Base-by-base conservation (phyloP, 2,329 filamentous ascomycete genomes). In the Neofusicoccum kwambonambiense region DNA sequence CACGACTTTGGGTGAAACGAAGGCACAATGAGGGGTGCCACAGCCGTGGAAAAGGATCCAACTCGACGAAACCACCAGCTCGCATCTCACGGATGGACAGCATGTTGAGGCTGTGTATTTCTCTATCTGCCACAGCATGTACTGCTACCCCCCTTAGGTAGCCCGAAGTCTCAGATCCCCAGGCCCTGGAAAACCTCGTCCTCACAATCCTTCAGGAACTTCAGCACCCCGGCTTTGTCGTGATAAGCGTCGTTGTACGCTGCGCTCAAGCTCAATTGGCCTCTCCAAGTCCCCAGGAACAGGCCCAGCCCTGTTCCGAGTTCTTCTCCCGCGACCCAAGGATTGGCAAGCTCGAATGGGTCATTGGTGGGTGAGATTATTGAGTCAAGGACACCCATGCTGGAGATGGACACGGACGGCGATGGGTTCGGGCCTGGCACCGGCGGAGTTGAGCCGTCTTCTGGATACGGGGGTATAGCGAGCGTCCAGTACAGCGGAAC, bases 241-340 rank as follows among this genome's bases (percentile, higher is more conserved):
- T 81, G 78, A 79, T 78, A 82, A 0, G 78, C 78, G 63, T 81
- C 76, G 63, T 82, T 81, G 31, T 77, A 82, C 4, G 75, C 79
- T 8, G 72, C 75, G 56, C 78, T 82, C 19, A 82, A 65, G 0
- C 69, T 73, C 49, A 82, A n/a, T 39, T 68, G 65, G 0, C 74
- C 77, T 3, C 72, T 69, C 62, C 75, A 81, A 0, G 76, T 80
- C 0, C 76, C 79, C 17, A 82, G 65, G 42, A 79, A 82, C n/a
- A 82, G n/a, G 0, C 70, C 77, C n/a, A 68, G 27, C 3, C 67
- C 65, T 7, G 64, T 81, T 0, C 78, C 73, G 1, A 82, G 69
- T 64, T 82, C 80, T 63, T 82, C 80, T 0, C 80, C 80, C 0
- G 79, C 81, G 0, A 81, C 79, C 80, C 81, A 82, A 0, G 79